Base-by-base conservation (phyloP, 805 yeast species). In the Wickerhamomyces sydowiorum region DNA sequence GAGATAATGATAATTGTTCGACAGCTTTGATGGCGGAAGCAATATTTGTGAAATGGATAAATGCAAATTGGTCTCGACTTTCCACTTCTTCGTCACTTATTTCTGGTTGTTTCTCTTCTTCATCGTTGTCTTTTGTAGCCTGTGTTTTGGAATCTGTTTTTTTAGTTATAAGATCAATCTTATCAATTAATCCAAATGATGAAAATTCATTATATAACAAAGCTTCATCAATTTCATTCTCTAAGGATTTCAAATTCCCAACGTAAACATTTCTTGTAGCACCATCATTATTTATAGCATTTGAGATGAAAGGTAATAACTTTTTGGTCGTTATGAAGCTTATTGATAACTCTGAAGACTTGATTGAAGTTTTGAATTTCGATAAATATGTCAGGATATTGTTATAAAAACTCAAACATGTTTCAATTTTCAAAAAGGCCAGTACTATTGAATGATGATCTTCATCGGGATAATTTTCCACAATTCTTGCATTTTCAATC, bases 241-340 rank as follows among this genome's bases (percentile, higher is more conserved):
- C 60, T 13, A 65, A 53, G 30, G 77, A 77, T 43, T 78, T 75
- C 41, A 90, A 67, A 50, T 79, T 79, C 13, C 96, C 96, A 45
- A 91, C 69, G 57, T 85, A 89, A 19, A 91, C 96, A 58, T 90
- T 89, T 67, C 99, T 78, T 18, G 97, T 86, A 3, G 98, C 98
- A 34, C 90, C 88, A 52, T 87, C 91, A 48, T 86, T 77, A 43
- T 80, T 78, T 40, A 93, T 86, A 6, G 67, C 65, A 13, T 59
- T 46, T 18, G 62, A 48, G 25, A 57, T 50, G 39, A 49, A 48
- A 7, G 57, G 48, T 7, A 55, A 34, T 5, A 49, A 22, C n/a
- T 61, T 59, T 37, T 62, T 62, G 23, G 61, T 39, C 1, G 48
- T 45, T 1, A 66, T 63, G 46, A 66, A 67, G 39, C 57, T 54